A percentile compares a stretch with the other conserved stretches of the same genome.
Conservation (phyloP, 1,284 basidiomycete species). For the Cutaneotrichosporon spelunceum region DNA sequence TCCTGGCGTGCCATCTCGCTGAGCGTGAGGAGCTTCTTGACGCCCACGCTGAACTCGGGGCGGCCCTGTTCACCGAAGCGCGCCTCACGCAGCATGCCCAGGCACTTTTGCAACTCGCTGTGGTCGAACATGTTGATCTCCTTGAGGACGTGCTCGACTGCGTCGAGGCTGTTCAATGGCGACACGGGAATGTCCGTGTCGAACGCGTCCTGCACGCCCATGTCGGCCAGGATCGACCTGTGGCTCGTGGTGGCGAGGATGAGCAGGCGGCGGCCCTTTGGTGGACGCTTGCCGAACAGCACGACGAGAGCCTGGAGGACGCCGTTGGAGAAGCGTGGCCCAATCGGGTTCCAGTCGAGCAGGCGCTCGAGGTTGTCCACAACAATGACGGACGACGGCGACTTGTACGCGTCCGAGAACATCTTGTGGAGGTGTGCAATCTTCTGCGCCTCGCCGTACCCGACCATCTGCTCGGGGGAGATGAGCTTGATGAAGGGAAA, state of each 20-base stretch:
- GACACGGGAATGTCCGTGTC: conserved; percentile 85
- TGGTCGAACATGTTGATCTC: conserved; percentile 83
- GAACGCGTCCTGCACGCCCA: conserved; percentile 84
- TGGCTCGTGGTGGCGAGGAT: conserved; percentile 91
- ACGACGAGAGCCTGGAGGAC: conserved; percentile 91
- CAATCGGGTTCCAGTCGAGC: conserved; percentile 96
- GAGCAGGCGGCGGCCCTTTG: conserved; percentile 90
- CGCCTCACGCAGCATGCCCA: conserved; percentile 65
- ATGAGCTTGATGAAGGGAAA: conserved; percentile 99
- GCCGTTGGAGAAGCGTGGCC: conserved; percentile 90
- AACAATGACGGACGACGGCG: conserved; percentile 91
- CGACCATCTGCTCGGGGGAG: conserved; percentile 95
- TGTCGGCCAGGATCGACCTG: conserved; percentile 79
- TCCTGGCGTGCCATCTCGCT: conserved; percentile 98
- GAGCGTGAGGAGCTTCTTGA: conserved; percentile 89
- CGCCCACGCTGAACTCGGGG: conserved; percentile 64
- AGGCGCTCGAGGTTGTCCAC: conserved; percentile 92
- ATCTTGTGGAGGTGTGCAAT: conserved; percentile 89
- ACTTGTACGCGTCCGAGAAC: conserved; percentile 96
- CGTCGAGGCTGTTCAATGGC: conserved; percentile 68
- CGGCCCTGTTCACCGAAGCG: conserved; percentile 64
- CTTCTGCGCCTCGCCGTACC: conserved; percentile 86
- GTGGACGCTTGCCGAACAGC: conserved; percentile 81
- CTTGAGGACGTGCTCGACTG: conserved; percentile 74
- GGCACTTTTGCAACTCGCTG: conserved; percentile 58